These are phyloP conservation scores for Hericium coralloides DNA, from an alignment of 768 basidiomycete species.

Conservation along the genomic window DNA sequence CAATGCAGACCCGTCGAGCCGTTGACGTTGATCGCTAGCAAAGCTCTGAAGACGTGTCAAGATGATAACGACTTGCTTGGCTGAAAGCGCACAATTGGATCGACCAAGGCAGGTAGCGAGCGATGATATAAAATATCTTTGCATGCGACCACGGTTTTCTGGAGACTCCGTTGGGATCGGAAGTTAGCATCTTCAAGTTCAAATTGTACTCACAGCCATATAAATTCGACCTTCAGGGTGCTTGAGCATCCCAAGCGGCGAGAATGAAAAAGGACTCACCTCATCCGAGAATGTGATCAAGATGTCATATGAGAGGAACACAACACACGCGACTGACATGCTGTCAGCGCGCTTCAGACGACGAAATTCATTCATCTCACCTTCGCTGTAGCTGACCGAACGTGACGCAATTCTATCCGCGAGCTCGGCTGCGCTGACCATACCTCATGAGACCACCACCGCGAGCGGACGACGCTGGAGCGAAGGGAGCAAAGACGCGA, in stretches of 20 bases:
- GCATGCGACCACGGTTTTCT: conserved; percentile 14
- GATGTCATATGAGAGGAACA: conserved; percentile 12
- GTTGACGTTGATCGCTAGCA: conserved; percentile 17
- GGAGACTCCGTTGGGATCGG: not conserved
- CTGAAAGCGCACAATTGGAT: not conserved
- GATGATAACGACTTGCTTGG: not conserved
- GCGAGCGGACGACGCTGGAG: not conserved
- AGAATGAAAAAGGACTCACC: conserved; percentile 2
- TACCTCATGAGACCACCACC: not conserved
- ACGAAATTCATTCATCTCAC: not conserved
- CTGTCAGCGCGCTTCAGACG: not conserved
- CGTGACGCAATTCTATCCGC: not conserved
- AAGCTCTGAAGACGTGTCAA: conserved; percentile 6
- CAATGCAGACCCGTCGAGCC: conserved; percentile 16
- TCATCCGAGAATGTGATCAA: conserved; percentile 13
- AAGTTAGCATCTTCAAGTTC: not conserved
- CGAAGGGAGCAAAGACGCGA: not conserved
- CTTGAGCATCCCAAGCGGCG: not conserved
- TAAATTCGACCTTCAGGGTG: conserved; percentile 13
- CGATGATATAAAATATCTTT: not conserved
- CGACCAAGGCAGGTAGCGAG: not conserved
- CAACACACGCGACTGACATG: conserved; percentile 7
- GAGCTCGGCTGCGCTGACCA: not conserved
- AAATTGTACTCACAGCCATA: conserved; percentile 16
- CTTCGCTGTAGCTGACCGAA: not conserved